Conservation (phyloP, 73 alveolate genomes). For the Tetrahymena thermophila region DNA sequence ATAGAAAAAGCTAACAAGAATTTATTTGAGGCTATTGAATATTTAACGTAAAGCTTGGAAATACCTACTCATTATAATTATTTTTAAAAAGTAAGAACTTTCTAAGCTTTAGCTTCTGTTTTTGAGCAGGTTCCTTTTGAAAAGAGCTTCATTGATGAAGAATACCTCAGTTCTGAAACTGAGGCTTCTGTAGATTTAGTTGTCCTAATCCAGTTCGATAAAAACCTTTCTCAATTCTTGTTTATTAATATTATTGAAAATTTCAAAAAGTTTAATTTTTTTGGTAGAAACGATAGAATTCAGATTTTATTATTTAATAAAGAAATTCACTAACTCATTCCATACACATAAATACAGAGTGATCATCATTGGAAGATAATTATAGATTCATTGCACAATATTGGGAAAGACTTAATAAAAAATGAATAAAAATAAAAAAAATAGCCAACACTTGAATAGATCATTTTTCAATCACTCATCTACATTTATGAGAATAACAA, state of each 20-base stretch:
- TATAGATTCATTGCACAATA: background rate
- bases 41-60: background rate
- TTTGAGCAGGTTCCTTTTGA: background rate
- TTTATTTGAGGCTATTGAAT: background rate
- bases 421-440: background rate
- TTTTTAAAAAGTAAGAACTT: background rate
- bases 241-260: background rate
- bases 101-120: background rate
- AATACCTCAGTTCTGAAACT: background rate
- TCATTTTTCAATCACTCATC: background rate
- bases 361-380: background rate
- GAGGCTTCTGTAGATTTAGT: background rate
- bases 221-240: too few species aligned
- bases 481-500: background rate
- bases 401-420: background rate
- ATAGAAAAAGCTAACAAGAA: background rate
- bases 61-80: background rate
- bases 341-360: background rate
- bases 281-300: background rate
- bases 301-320: too few species aligned
- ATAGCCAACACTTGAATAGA: background rate
- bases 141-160: background rate
- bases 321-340: background rate
- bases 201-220: background rate
- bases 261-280: background rate